phyloP scores from a whole-genome alignment of 495 filamentous ascomycete genomes.

The Lasiosphaeria ovina region DNA sequence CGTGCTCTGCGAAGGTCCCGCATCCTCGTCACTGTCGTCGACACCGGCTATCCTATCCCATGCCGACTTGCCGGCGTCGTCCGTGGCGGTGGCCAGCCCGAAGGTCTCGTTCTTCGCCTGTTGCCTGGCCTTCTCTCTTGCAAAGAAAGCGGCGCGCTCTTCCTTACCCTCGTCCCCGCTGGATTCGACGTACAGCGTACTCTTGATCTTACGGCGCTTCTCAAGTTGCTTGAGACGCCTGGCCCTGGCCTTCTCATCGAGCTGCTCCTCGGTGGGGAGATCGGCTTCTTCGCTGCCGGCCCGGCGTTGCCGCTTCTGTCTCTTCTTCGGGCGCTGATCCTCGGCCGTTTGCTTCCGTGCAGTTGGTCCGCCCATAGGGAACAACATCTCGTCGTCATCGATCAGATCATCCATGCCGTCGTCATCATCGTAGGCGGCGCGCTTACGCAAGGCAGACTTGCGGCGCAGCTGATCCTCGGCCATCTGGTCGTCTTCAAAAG shows the following conservation, averaged over 20 bases:
- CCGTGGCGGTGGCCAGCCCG: slow-evolving; percentile 19
- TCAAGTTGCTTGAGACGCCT: slow-evolving; percentile 59
- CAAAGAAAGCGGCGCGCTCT: slow-evolving; percentile 66
- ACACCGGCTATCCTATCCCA: slow-evolving; percentile 21
- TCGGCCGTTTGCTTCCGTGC: slow-evolving; percentile 43
- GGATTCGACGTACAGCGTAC: slow-evolving; percentile 71
- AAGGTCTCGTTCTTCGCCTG: slow-evolving; percentile 28
- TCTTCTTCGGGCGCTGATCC: slow-evolving; percentile 45
- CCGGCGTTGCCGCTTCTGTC: slow-evolving; percentile 43
- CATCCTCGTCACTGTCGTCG: slow-evolving; percentile 8
- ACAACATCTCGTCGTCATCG: slow-evolving; percentile 61
- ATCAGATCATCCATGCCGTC: slow-evolving; percentile 52
- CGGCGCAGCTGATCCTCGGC: slow-evolving; percentile 75
- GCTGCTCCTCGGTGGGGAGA: slow-evolving; percentile 39
- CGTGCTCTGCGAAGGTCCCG: neutral
- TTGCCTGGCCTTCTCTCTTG: slow-evolving; percentile 53
- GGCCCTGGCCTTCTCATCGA: slow-evolving; percentile 46
- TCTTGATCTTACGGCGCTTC: slow-evolving; percentile 76
- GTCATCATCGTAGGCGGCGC: slow-evolving; percentile 56
- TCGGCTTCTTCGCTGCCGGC: slow-evolving; percentile 46
- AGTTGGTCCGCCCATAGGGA: slow-evolving; percentile 67
- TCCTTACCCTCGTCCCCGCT: slow-evolving; percentile 80
- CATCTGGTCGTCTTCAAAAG: slow-evolving; percentile 64
- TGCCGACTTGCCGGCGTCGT: slow-evolving; percentile 3
- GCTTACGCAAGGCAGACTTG: slow-evolving; percentile 54